phyloP scores from a whole-genome alignment of 2,329 filamentous ascomycete species.

The Hypoxylon sp. region DNA sequence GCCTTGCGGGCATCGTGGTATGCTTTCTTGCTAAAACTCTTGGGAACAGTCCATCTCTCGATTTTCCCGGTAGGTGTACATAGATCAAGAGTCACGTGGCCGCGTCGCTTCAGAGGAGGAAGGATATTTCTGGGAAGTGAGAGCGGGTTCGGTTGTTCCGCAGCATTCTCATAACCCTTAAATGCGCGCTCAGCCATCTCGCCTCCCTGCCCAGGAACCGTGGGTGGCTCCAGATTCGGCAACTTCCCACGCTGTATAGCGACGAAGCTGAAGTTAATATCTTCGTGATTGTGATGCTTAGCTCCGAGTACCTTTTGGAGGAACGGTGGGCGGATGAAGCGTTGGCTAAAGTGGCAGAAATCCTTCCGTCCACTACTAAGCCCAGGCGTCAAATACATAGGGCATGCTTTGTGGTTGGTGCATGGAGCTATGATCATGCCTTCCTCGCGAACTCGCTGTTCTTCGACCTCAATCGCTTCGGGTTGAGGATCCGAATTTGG shows the following conservation, averaged over 20 bases:
- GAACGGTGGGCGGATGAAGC: conserved; percentile 87
- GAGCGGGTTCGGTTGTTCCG: conserved; percentile 68
- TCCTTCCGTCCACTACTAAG: conserved; percentile 83
- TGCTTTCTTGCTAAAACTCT: conserved; percentile 82
- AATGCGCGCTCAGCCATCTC: conserved; percentile 77
- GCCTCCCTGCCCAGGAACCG: conserved; percentile 61
- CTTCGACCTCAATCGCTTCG: conserved; percentile 60
- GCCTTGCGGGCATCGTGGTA: conserved; percentile 95
- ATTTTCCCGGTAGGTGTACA: conserved; percentile 89
- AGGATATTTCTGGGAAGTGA: conserved; percentile 84
- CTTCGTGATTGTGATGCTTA: conserved; percentile 84
- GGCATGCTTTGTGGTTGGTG: conserved; percentile 89
- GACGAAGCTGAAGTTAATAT: conserved; percentile 91
- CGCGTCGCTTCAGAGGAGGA: conserved; percentile 86
- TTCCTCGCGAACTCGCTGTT: conserved; percentile 65
- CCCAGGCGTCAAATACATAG: conserved; percentile 85
- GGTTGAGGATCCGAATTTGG: conserved; percentile 53
- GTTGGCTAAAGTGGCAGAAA: conserved; percentile 91
- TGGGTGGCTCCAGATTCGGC: conserved; percentile 40
- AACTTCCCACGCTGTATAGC: conserved; percentile 84
- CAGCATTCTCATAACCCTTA: conserved; percentile 74
- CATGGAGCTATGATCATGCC: conserved; percentile 82
- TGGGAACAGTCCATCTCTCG: conserved; percentile 94
- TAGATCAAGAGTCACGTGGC: conserved; percentile 90
- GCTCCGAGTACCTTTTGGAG: conserved; percentile 82